Percentiles rank a stretch among this genome's conserved stretches.
Conservation (phyloP, 208 protist genomes). For the Leishmania gerbilli region DNA sequence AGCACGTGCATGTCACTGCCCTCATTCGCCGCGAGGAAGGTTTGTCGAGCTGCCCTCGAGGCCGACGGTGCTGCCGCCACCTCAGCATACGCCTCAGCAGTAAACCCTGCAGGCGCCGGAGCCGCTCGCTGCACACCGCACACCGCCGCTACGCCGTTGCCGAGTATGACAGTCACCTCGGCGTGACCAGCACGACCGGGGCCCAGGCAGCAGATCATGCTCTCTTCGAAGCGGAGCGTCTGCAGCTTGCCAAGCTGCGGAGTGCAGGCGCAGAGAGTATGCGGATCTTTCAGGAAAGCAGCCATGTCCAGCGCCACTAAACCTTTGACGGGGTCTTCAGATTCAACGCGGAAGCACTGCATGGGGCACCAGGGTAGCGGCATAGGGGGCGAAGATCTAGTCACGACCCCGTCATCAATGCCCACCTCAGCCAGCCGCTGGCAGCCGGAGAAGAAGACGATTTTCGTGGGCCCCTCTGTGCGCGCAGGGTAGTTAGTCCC, state of each 20-base stretch:
- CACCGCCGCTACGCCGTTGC: constrained; percentile 48
- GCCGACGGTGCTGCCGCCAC: neutral
- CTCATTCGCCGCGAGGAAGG: constrained; percentile 17
- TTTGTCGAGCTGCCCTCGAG: constrained; percentile 5
- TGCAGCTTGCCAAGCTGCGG: constrained; percentile 37
- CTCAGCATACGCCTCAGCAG: constrained; percentile 1
- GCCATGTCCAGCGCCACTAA: constrained; percentile 29
- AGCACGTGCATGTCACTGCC: constrained; percentile 17
- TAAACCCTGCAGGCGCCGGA: neutral
- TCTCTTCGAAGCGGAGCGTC: constrained; percentile 39
- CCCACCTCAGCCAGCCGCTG: constrained; percentile 48
- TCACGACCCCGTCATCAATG: constrained; percentile 14
- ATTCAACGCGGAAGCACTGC: constrained; percentile 34
- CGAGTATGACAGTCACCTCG: constrained; percentile 65
- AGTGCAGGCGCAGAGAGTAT: constrained; percentile 36
- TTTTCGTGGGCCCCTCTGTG: constrained; percentile 12
- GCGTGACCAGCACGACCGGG: constrained; percentile 34
- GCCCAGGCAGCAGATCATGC: constrained; percentile 38
- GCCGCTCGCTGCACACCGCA: constrained; percentile 28
- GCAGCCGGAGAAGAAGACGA: constrained; percentile 62
- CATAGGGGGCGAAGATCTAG: neutral
- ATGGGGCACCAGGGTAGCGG: constrained; percentile 18
- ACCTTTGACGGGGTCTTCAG: neutral
- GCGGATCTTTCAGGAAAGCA: constrained; percentile 22
- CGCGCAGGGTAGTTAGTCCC: constrained; percentile 9